Evolutionary conservation across 257 asterid genomes (phyloP), one percentile per base, ranked within the genome.

Genomic region (Solanum etuberosum): DNA sequence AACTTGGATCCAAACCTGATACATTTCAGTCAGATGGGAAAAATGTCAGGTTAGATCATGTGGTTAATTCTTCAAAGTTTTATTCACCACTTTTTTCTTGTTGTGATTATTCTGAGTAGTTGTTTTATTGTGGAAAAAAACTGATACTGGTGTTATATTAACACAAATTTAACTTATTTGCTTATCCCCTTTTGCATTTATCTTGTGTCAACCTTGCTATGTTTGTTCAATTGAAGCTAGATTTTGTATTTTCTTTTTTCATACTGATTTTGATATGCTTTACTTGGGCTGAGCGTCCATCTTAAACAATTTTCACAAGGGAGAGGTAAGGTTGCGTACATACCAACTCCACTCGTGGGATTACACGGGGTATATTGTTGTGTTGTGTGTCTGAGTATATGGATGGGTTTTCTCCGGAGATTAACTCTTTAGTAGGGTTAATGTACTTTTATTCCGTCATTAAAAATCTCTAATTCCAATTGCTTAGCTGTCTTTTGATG

Each of bases 1-100:
- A 96, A 93, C 99, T 96, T 90, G 98, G 98, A 92, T 96, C 98
- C 90, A 96, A 96, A 90, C 95, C 98, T 3, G 98, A 96, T 90
- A 87, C 93, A 8, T 96, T 96, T 89, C 98, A 95, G 93, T 89
- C 95, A 14, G 98, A 94, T 82, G 98, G 91, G 57, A 91, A 92
- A 87, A 90, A 89, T 90, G 89, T 90, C 89, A 94, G 98, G 99
- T 96, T 57, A 93, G 95, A 91, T 91, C 92, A 88, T 88, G 83
- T 12, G 27, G 85, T 25, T 31, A 31, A 23, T 70, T 70, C 77
- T 70, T 70, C 23, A 70, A 70, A 31, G 77, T 31, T 31, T 68
- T 68, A 29, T 68, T 29, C 12, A 68, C 76, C 76, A 68, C 11
- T 54, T 54, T 54, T 54, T 54, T 51, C 61, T 51, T 51, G 9